Conservation (phyloP, 108 stramenopile species). For the Skeletonema marinoi region DNA sequence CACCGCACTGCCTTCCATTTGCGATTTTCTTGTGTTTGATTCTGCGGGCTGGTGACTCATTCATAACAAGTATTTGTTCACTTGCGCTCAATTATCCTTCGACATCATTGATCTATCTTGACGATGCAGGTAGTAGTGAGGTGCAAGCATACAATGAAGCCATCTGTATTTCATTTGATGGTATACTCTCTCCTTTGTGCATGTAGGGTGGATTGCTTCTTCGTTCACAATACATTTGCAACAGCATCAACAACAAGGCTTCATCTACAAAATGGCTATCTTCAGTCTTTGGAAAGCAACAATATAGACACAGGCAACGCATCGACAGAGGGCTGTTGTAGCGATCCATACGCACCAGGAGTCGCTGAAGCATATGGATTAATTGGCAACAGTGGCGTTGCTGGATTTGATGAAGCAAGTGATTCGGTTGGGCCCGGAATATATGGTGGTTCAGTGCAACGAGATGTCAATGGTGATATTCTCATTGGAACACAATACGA, state of each 20-base stretch:
- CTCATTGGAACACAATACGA: conserved; percentile 79
- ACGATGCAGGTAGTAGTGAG: too few species aligned
- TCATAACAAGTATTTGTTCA: too few species aligned
- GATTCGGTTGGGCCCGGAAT: conserved; percentile 87
- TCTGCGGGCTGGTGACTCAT: too few species aligned
- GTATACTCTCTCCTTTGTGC: background rate
- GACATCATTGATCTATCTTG: too few species aligned
- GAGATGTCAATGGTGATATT: conserved; percentile 48
- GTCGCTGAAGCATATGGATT: conserved; percentile 81
- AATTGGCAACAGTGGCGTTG: conserved; percentile 58
- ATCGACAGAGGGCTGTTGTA: background rate
- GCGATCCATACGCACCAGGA: conserved; percentile 75
- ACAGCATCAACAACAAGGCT: background rate
- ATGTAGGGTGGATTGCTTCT: background rate
- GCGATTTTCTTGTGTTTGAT: too few species aligned
- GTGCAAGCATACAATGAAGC: background rate
- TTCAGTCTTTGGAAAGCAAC: background rate
- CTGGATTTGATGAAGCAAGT: conserved; percentile 81
- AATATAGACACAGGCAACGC: background rate
- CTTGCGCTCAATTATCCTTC: too few species aligned
- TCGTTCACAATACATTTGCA: background rate
- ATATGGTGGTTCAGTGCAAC: conserved; percentile 79
- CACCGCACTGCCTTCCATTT: too few species aligned
- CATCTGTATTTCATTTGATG: background rate
- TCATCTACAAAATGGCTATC: background rate